phyloP scores from a whole-genome alignment of 257 asterid species.

The Anisodus tanguticus region DNA sequence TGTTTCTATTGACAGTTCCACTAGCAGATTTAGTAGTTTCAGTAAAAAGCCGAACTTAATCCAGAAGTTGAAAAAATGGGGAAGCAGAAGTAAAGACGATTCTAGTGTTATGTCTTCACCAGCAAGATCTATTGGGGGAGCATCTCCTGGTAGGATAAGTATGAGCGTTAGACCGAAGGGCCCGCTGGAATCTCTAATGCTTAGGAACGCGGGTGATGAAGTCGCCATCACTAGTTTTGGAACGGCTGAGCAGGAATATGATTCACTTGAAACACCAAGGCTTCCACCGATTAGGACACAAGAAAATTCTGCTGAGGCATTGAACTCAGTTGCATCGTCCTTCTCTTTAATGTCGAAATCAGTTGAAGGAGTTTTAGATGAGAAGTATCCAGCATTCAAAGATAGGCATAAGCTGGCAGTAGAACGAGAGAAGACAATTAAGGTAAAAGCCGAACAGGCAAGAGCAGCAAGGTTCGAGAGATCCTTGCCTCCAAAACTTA shows the following conservation, averaged over 20 bases:
- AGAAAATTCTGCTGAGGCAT: constrained; percentile 42
- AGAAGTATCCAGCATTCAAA: constrained; percentile 86
- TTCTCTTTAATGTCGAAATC: constrained; percentile 89
- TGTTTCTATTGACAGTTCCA: constrained; percentile 71
- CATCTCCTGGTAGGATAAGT: constrained; percentile 66
- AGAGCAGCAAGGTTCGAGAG: constrained; percentile 80
- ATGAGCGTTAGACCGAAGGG: constrained; percentile 61
- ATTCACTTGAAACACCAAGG: constrained; percentile 61
- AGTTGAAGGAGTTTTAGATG: constrained; percentile 84
- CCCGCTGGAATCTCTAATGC: constrained; percentile 83
- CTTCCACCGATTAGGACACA: constrained; percentile 39
- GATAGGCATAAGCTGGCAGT: constrained; percentile 91
- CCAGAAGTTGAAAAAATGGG: constrained; percentile 92
- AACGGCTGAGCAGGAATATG: constrained; percentile 56
- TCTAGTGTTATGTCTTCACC: constrained; percentile 72
- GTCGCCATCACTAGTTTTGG: constrained; percentile 80
- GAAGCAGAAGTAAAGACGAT: constrained; percentile 73
- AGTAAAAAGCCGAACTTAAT: constrained; percentile 78
- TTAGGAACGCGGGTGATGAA: constrained; percentile 79
- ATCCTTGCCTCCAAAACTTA: constrained; percentile 77
- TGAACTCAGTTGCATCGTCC: constrained; percentile 70
- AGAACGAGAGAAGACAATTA: constrained; percentile 80
- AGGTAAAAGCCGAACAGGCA: constrained; percentile 89
- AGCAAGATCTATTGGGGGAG: constrained; percentile 73
- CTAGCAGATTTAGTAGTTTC: constrained; percentile 63